Base-by-base conservation (phyloP, 768 basidiomycete genomes). In the Punctularia strigosozonata region DNA sequence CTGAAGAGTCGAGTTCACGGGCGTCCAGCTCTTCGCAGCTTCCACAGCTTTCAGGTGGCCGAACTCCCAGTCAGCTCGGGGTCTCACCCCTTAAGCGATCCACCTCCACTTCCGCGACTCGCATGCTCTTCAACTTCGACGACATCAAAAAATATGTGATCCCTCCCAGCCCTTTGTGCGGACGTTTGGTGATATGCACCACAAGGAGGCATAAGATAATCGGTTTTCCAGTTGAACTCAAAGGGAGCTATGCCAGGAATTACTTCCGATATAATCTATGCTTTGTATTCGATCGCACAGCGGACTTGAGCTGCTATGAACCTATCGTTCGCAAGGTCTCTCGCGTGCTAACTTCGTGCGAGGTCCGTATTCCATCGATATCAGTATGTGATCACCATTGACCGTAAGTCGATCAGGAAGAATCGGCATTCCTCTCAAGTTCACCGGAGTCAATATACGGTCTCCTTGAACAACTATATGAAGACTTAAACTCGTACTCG, bases 401-500 rank as follows among this genome's bases (percentile, higher is more conserved):
- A 25, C 41, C 5, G 21, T 32, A n/a, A 24, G 10, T 30, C 13
- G 31, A 20, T 7, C 45, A 90, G 87, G 76, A 90, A 68, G 92
- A 98, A 59, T 88, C 89, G 0, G 68, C 66, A 13, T 95, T 94
- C 54, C 66, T 99, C 24, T 94, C 92, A 1, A 77, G 75, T 6
- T 65, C 80, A 0, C 58, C 69, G 31, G 80, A 77, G 3, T 78
- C 79, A 1, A 72, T 90, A 23, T 73, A 82, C 52, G 73, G 81
- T 13, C 87, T 98, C 37, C 73, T 98, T 17, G 94, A 99, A 59
- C 92, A 97, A 52, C 68, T 99, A 2, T 98, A 91, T 49, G 92
- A 97, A 52, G 95, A 99, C 50, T 62, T 99, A 48, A 98, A 97
- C 58, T 92, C 90, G 6, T 98, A 94, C 60, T 90, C 89, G 1